These are phyloP conservation scores for Talaromyces sp. DNA, from an alignment of 2,329 filamentous ascomycete genomes.

Conservation along the genomic window DNA sequence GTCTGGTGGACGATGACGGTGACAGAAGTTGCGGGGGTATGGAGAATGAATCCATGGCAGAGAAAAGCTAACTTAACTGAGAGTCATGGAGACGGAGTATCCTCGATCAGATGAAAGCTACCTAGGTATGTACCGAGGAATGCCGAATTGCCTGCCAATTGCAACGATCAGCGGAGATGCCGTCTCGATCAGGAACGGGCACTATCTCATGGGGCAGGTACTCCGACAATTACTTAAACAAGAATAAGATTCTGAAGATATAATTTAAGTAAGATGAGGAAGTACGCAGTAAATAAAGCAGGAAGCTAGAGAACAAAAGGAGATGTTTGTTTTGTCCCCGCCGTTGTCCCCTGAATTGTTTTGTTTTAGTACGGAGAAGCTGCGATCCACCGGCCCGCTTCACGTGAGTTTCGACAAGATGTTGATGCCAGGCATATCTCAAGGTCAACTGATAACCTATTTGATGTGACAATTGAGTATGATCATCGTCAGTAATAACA, in stretches of 20 bases:
- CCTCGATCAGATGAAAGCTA: too few relatives aligned
- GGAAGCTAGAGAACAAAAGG: neutral
- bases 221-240: neutral
- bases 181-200: conserved; percentile 5
- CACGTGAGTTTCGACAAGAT: neutral
- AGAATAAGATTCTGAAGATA: neutral
- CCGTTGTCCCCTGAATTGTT: conserved; percentile 8
- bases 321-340: conserved; percentile 14
- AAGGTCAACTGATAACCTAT: too few relatives aligned
- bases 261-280: neutral
- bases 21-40: conserved; percentile 1
- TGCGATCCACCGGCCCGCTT: conserved; percentile 1
- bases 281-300: neutral
- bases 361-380: neutral
- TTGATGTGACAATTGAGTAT: neutral
- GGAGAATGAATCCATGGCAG: neutral
- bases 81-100: neutral
- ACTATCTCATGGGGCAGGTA: conserved; percentile 7
- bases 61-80: neutral
- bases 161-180: conserved; percentile 5
- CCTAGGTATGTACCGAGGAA: conserved; percentile 11
- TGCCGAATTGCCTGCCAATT: conserved; percentile 9
- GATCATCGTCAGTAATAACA: neutral
- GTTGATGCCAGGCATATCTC: neutral
- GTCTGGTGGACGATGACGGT: neutral